Evolutionary conservation across 768 basidiomycete genomes (phyloP).

Genomic region (Suillus placidus): DNA sequence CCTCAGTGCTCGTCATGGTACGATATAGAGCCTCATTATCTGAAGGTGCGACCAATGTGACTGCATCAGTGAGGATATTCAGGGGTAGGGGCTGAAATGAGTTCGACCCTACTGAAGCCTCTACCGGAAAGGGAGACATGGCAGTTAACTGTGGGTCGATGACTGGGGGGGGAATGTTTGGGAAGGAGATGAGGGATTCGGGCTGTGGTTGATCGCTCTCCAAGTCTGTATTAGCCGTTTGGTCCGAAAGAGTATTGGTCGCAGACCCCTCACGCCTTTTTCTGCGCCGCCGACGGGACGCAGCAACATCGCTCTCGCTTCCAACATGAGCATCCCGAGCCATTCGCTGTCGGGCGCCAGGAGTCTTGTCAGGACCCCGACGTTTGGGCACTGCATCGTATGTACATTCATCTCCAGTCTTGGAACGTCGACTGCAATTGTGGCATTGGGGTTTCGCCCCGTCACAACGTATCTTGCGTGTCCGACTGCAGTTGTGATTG

Average conservation of each 20-base stretch:
- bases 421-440: slow-evolving; percentile 63
- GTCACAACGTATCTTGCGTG: slow-evolving; percentile 81
- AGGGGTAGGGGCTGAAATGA: slow-evolving; percentile 11
- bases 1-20: slow-evolving; percentile 29
- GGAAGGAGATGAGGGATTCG: slow-evolving; percentile 7
- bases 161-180: slow-evolving; percentile 16
- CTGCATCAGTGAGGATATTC: slow-evolving; percentile 13
- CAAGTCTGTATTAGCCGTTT: slow-evolving; percentile 7
- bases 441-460: slow-evolving; percentile 77
- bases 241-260: slow-evolving; percentile 12
- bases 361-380: slow-evolving; percentile 76
- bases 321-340: slow-evolving; percentile 44
- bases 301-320: slow-evolving; percentile 27
- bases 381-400: slow-evolving; percentile 78
- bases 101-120: slow-evolving; percentile 5
- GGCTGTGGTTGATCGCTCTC: slow-evolving; percentile 1
- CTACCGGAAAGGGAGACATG: slow-evolving; percentile 20
- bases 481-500: slow-evolving; percentile 50
- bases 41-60: slow-evolving; percentile 14
- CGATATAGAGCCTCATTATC: slow-evolving; percentile 16
- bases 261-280: slow-evolving; percentile 15
- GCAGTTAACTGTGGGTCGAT: slow-evolving; percentile 31
- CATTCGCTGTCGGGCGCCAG: slow-evolving; percentile 76
- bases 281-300: slow-evolving; percentile 29
- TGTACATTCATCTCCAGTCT: slow-evolving; percentile 50